A percentile compares a stretch with the other conserved stretches of the same genome.
These are phyloP conservation scores for Dactylellina haptotyla DNA, from an alignment of 2,329 filamentous ascomycete genomes.

Conservation along the genomic window DNA sequence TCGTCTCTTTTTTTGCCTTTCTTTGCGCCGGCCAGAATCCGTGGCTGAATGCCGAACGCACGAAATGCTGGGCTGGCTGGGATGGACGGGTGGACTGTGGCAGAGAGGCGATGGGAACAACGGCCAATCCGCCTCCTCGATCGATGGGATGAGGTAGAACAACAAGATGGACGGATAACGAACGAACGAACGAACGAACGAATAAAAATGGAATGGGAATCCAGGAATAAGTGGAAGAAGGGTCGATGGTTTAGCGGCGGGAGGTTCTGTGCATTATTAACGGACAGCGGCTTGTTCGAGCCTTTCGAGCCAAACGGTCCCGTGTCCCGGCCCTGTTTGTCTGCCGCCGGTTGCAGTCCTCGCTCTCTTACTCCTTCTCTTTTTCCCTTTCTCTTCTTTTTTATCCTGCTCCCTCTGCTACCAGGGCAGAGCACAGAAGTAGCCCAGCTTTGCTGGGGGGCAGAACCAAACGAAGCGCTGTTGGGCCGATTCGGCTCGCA, in stretches of 20 bases:
- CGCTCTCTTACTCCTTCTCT: not conserved
- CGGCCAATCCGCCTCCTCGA: constrained; percentile 15
- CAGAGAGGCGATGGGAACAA: not conserved
- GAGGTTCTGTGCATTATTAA: constrained; percentile 35
- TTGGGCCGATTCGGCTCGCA: constrained; percentile 54
- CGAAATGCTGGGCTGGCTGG: not conserved
- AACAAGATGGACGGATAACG: constrained; percentile 9
- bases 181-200: constrained; percentile 15
- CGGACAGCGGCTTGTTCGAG: not conserved
- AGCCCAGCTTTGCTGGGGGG: not conserved
- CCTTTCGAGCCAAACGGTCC: not conserved
- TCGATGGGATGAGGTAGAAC: constrained; percentile 29
- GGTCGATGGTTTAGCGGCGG: constrained; percentile 45
- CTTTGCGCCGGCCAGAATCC: constrained; percentile 45
- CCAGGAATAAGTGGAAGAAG: not conserved
- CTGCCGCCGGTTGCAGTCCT: not conserved
- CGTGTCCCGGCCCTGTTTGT: not conserved
- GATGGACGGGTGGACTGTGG: not conserved
- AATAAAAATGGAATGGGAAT: not conserved
- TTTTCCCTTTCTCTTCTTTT: constrained; percentile 1
- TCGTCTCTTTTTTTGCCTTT: not conserved
- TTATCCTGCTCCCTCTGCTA: constrained; percentile 6
- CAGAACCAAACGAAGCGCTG: constrained; percentile 30
- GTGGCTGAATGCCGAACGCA: constrained; percentile 49
- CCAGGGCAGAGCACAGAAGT: not conserved